Evolutionary conservation across 805 yeast species (phyloP).

Genomic region (Kuraishia molischiana): DNA sequence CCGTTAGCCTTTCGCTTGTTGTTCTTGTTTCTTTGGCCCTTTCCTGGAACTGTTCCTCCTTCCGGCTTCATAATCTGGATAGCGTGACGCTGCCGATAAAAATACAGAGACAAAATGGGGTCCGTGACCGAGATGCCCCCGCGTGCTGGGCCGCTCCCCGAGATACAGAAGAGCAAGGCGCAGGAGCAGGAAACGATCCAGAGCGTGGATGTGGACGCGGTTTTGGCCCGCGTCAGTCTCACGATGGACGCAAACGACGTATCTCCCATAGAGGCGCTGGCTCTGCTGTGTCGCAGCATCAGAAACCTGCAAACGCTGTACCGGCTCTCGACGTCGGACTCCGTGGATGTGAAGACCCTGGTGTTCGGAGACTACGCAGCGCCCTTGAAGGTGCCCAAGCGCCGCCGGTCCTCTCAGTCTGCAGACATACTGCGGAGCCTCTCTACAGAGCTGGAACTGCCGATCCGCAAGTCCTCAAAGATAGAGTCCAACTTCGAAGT

Average conservation of each 20-base stretch:
- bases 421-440: not conserved
- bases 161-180: not conserved
- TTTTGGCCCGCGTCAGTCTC: conserved; percentile 14
- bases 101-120: no score
- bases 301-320: conserved; percentile 14
- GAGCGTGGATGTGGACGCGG: conserved; percentile 19
- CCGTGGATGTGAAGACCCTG: conserved; percentile 6
- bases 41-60: no score
- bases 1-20: no score
- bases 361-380: not conserved
- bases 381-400: not conserved
- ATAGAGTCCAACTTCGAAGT: conserved; percentile 19
- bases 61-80: no score
- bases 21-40: no score
- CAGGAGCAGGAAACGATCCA: not conserved
- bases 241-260: conserved; percentile 12
- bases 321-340: conserved; percentile 3
- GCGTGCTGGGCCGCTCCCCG: no score
- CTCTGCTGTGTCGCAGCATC: conserved; percentile 15
- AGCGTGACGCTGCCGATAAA: no score
- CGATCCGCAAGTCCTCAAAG: conserved; percentile 14
- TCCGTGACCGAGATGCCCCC: no score
- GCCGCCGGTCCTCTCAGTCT: not conserved
- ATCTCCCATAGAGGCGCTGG: conserved; percentile 17
- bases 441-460: conserved; percentile 18